Evolutionary conservation across 768 basidiomycete genomes (phyloP), one percentile per base, ranked within the genome.

Genomic region (Calvatia gigantea): DNA sequence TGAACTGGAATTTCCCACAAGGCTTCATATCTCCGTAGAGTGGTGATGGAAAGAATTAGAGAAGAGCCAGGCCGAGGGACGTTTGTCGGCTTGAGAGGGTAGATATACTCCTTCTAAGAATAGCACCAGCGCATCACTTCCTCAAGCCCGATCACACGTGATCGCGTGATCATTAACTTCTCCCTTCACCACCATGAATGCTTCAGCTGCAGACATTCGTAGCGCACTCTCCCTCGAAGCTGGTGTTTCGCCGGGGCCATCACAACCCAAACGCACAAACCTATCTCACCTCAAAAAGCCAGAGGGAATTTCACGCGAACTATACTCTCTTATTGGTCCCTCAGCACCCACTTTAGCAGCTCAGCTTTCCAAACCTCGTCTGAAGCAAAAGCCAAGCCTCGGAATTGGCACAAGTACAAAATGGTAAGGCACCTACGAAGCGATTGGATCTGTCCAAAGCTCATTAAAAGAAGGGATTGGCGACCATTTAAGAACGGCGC

Each of bases 291-390:
- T 73, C 15, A 80, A 81, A 64, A 92, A 90, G 70, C 91, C 91
- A 3, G 91, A 94, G 17, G 95, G 96, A 17, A 94, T 98, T 58
- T 88, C 94, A 0, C 79, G 94, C 61, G 95, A 98, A 69, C 79
- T 99, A 2, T 98, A 90, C 72, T 86, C 90, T 1, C 83, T 99
- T 57, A 98, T 99, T 61, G 96, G 96, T n/a, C 86, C 92, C 57
- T 89, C 91, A 45, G 89, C 89, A 9, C 94, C 96, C 0, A 85
- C 89, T 2, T 79, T 98, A 46, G 87, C 86, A 0, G 82, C 89
- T 31, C 86, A 90, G 62, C 79, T 87, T 56, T 79, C 87, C 25
- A 90, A 91, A 67, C 90, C 91, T 32, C 84, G 86, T 52, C 80
- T 95, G 55, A 94, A 94, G 66, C 89, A 93, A 70, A 89, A 91